Evolutionary conservation across 1,284 basidiomycete species (phyloP).

Genomic region (Boletus sp.): DNA sequence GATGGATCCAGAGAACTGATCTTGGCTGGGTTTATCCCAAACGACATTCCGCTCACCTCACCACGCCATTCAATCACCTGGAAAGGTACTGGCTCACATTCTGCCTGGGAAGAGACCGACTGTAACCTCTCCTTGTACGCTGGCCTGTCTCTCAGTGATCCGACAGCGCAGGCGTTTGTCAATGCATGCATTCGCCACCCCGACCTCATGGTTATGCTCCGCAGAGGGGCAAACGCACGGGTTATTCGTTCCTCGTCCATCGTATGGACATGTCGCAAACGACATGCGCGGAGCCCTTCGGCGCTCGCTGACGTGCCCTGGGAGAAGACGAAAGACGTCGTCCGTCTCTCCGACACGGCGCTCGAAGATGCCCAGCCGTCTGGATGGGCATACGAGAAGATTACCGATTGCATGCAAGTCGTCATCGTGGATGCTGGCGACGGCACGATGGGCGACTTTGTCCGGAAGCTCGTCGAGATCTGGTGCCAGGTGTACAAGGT

Average conservation of each 20-base stretch:
- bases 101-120: conserved; percentile 28
- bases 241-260: conserved; percentile 25
- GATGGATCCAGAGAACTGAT: conserved; percentile 26
- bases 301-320: conserved; percentile 23
- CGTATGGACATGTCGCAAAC: conserved; percentile 29
- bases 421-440: conserved; percentile 26
- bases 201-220: conserved; percentile 31
- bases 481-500: conserved; percentile 31
- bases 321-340: conserved; percentile 18
- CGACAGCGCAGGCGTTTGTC: conserved; percentile 27
- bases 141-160: conserved; percentile 28
- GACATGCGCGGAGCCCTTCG: conserved; percentile 26
- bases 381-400: conserved; percentile 10
- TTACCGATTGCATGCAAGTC: conserved; percentile 30
- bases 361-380: conserved; percentile 26
- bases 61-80: conserved; percentile 25
- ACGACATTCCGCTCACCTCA: conserved; percentile 20
- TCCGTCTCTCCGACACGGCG: conserved; percentile 13
- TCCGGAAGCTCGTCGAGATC: conserved; percentile 23
- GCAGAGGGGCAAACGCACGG: conserved; percentile 27
- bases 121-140: conserved; percentile 24
- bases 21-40: conserved; percentile 31
- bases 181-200: conserved; percentile 31
- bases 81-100: conserved; percentile 19
- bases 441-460: conserved; percentile 28